Conservation (phyloP, 441 rosid species). For the Croton laevigatus region DNA sequence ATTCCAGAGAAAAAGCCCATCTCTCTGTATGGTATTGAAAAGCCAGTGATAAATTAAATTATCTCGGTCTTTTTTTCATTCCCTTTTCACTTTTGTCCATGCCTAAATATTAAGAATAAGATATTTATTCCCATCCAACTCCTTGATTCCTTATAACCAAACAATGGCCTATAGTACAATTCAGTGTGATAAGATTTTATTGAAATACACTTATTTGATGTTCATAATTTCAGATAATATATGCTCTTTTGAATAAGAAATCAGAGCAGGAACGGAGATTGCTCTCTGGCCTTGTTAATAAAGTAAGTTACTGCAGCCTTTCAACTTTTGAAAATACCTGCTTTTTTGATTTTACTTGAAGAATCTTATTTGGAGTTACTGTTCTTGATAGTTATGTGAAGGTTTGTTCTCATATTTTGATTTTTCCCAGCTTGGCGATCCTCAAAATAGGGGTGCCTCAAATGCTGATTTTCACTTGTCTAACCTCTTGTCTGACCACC, state of each 20-base stretch:
- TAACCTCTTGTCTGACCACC: constrained; percentile 90
- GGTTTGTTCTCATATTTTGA: constrained; percentile 22
- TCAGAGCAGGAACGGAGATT: constrained; percentile 92
- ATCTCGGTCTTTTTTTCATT: too few relatives aligned
- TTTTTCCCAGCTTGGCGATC: constrained; percentile 84
- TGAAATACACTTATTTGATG: background rate
- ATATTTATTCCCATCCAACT: too few relatives aligned
- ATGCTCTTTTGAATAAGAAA: constrained; percentile 70
- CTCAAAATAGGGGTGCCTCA: constrained; percentile 92
- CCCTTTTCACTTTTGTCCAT: too few relatives aligned
- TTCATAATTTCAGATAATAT: constrained; percentile 59
- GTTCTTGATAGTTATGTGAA: constrained; percentile 3
- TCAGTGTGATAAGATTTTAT: background rate
- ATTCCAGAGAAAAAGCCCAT: too few relatives aligned
- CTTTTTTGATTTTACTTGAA: constrained; percentile 4
- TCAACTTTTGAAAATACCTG: constrained; percentile 1
- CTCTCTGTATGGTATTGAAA: too few relatives aligned
- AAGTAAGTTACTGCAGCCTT: constrained; percentile 45
- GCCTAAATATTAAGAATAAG: too few relatives aligned
- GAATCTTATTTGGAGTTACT: constrained; percentile 11
- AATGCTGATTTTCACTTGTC: constrained; percentile 90
- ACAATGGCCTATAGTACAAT: too few relatives aligned
- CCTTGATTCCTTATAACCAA: too few relatives aligned
- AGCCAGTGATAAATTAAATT: too few relatives aligned
- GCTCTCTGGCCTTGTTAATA: constrained; percentile 83